Evolutionary conservation across 129 eudicot species (phyloP), one percentile per base, ranked within the genome.

Genomic region (Apium graveolens): DNA sequence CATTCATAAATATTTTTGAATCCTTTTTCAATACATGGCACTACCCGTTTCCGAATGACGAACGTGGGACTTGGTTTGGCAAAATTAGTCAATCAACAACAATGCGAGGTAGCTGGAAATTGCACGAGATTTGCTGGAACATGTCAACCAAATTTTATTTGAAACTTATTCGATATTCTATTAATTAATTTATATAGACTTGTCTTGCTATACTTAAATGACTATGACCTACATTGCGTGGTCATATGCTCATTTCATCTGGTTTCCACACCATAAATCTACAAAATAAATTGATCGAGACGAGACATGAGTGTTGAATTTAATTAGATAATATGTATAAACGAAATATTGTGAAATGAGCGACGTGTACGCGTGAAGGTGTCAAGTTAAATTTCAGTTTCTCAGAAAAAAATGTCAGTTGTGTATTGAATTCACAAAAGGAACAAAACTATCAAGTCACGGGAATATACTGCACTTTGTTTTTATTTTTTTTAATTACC

Each of bases 31-130:
- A n/a, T n/a, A n/a, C n/a, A n/a, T n/a, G n/a, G n/a, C n/a, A n/a
- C n/a, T n/a, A n/a, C n/a, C n/a, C n/a, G n/a, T n/a, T n/a, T n/a
- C n/a, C n/a, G n/a, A 49, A 18, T 49, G 17, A 49, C 24, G 21
- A 49, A 17, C 18, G 57, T 4, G 57, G 57, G 57, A 46, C 14
- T 53, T 9, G 14, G 65, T 20, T 17, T 5, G 57, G 13, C 10
- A 57, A 24, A n/a, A 57, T 24, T 7, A 57, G 68, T 60, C 32
- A 60, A 60, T 60, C 34, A 60, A 60, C 34, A 60, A 60, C 68
- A 60, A 60, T n/a, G 68, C 68, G 68, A n/a, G 68, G 17, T 60
- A 60, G 68, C 68, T 60, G 68, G 32, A 60, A 60, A 10, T 55
- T 55, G 65, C 65, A 24, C 8, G 65, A 24, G 29, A 60, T 60